phyloP scores from a whole-genome alignment of 225 moss, liverwort and hornwort species.

The Bryoerythrophyllum caledonicum region DNA sequence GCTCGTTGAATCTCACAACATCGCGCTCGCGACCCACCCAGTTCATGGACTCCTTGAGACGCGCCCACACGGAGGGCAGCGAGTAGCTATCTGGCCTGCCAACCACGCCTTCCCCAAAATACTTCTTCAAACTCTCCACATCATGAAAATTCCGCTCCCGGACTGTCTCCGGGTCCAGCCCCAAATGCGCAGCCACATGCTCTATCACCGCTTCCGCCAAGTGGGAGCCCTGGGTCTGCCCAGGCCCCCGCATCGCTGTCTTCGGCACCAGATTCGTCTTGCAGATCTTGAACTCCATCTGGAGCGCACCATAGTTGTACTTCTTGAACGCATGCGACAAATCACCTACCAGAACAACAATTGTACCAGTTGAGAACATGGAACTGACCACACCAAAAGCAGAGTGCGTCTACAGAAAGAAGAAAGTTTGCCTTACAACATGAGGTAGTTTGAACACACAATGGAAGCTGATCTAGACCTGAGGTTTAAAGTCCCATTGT shows the following conservation, averaged over 20 bases:
- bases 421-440: too few species aligned
- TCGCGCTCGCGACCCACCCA: constrained; percentile 41
- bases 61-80: constrained; percentile 54
- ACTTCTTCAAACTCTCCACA: constrained; percentile 37
- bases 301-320: constrained; percentile 64
- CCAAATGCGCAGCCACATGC: constrained; percentile 67
- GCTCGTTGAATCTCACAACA: constrained; percentile 48
- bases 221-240: constrained; percentile 67
- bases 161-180: constrained; percentile 49
- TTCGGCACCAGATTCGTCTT: constrained; percentile 59
- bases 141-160: constrained; percentile 72
- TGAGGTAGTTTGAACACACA: too few species aligned
- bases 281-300: constrained; percentile 42
- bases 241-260: constrained; percentile 66
- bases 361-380: neutral
- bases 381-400: too few species aligned
- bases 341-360: neutral
- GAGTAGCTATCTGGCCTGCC: constrained; percentile 41
- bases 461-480: too few species aligned
- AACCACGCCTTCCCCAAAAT: constrained; percentile 11
- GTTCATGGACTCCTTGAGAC: constrained; percentile 49
- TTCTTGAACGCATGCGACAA: constrained; percentile 21
- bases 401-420: too few species aligned
- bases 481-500: too few species aligned
- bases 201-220: constrained; percentile 39